Evolutionary conservation across 2,329 filamentous ascomycete species (phyloP).

Genomic region (Ophiocordyceps camponoti-leonardi): DNA sequence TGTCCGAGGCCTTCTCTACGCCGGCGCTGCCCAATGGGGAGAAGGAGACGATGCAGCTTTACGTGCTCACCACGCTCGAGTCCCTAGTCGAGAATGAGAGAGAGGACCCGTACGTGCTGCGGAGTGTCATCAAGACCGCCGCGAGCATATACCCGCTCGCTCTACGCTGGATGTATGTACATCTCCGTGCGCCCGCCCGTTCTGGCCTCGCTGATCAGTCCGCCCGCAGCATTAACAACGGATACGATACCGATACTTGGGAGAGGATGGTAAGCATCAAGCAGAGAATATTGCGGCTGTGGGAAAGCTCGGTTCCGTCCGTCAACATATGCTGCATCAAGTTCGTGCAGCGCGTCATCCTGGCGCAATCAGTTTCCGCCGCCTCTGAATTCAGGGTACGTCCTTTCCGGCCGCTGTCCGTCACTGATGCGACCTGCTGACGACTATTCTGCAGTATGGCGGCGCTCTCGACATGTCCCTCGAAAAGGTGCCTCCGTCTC

Average conservation of each 20-base stretch:
- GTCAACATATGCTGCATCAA: conserved; percentile 93
- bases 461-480: conserved; percentile 60
- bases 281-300: conserved; percentile 69
- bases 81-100: conserved; percentile 52
- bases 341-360: conserved; percentile 83
- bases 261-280: conserved; percentile 81
- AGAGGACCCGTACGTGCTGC: conserved; percentile 66
- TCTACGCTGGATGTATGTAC: conserved; percentile 83
- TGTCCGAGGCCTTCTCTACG: conserved; percentile 89
- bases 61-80: conserved; percentile 62
- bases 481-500: conserved; percentile 66
- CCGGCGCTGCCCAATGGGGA: conserved; percentile 61
- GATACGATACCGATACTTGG: conserved; percentile 69
- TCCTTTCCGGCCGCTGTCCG: conserved; percentile 4
- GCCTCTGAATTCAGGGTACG: conserved; percentile 69
- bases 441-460: conserved; percentile 18
- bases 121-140: conserved; percentile 72
- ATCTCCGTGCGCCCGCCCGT: conserved; percentile 2
- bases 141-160: conserved; percentile 88
- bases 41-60: conserved; percentile 65
- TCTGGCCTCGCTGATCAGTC: conserved; percentile 2
- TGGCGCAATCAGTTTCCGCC: conserved; percentile 75
- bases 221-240: conserved; percentile 60
- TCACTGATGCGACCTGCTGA: conserved; percentile 6
- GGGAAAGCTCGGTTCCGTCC: conserved; percentile 62